Evolutionary conservation across 2,329 filamentous ascomycete genomes (phyloP), one percentile per base, ranked within the genome.

Genomic region (Colletotrichum chrysophilum): DNA sequence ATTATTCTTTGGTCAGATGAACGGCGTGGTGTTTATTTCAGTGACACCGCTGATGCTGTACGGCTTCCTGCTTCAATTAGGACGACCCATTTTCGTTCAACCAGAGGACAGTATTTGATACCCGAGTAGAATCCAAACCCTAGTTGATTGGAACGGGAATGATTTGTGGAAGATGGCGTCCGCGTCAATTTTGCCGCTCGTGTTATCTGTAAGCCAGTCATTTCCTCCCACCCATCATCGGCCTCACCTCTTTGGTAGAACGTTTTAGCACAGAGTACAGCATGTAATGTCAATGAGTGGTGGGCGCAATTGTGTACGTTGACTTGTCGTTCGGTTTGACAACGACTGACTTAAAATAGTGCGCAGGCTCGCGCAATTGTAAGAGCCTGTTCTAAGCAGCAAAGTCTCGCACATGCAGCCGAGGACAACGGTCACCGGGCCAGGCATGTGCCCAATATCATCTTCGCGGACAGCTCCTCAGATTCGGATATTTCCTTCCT

Each of bases 101-200:
- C 34, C 34, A 26, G 30, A 9, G n/a, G n/a, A 16, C 6, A 28
- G 5, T 7, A 28, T 58, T 28, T 28, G 10, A 21, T 34, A 34
- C 28, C 10, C 6, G 58, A 32, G 28, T 7, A 61, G 3, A 18
- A 21, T 6, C 13, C 16, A 18, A 34, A 67, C 26, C 73, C 34
- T 21, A 48, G 70, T 18, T 24, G 14, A 10, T 14, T 62, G 26
- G 7, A 26, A 7, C 48, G 14, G 7, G 8, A 14, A 12, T 64
- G 28, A 74, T 75, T 75, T 26, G 60, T 66, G 74, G 71, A 66
- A 75, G 60, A 66, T 26, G 21, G 28, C n/a, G 10, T 34, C 38
- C 36, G 14, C 64, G 26, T 34, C 14, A 38, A n/a, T 16, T 30
- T 67, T 62, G 38, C 36, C 62, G 60, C 55, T 26, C 7, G 74